Evolutionary conservation across 257 asterid species (phyloP).

Genomic region (Solanum clarkiae): DNA sequence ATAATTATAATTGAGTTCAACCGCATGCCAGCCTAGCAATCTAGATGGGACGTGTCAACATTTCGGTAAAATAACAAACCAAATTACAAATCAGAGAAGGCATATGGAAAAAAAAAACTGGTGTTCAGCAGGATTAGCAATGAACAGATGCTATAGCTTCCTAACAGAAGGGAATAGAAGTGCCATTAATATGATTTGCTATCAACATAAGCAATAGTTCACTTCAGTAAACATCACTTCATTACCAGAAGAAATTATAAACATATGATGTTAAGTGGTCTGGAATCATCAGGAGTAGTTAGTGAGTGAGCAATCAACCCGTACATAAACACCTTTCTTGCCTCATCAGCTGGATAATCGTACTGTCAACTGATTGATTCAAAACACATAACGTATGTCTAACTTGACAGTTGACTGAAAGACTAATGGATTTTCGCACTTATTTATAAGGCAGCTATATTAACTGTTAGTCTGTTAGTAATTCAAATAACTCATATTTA

Average conservation of each 20-base stretch:
- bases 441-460: neutral
- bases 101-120: neutral
- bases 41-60: neutral
- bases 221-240: neutral
- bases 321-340: neutral
- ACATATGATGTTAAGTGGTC: neutral
- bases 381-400: neutral
- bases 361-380: neutral
- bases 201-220: neutral
- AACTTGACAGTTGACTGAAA: neutral
- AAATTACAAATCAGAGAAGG: neutral
- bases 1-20: neutral
- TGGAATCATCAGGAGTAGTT: neutral
- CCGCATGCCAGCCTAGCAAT: neutral
- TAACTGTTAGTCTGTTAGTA: neutral
- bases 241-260: neutral
- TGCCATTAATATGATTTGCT: neutral
- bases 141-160: neutral
- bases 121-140: neutral
- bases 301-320: neutral
- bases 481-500: neutral
- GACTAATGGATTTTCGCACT: neutral
- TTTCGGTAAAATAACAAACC: neutral
- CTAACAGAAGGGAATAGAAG: neutral
- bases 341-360: neutral